Conservation (phyloP, 768 basidiomycete species). For the Amanita pseudoporphyria region DNA sequence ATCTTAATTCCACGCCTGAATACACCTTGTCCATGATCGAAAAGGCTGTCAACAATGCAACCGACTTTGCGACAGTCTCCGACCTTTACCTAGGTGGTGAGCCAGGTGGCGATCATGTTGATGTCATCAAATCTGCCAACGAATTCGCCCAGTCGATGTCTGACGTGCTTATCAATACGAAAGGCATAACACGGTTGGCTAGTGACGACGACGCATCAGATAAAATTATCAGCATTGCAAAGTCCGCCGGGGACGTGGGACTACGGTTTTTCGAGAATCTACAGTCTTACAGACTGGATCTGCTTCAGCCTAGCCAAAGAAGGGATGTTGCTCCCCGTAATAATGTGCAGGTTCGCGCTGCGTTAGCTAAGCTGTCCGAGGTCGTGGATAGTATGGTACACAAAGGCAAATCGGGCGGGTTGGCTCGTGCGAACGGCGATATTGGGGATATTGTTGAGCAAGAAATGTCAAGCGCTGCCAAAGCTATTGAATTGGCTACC, state of each 20-base stretch:
- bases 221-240: constrained; percentile 79
- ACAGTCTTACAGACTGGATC: constrained; percentile 89
- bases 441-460: constrained; percentile 94
- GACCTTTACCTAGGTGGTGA: constrained; percentile 85
- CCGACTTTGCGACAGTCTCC: constrained; percentile 92
- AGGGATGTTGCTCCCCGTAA: constrained; percentile 86
- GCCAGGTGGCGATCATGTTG: constrained; percentile 87
- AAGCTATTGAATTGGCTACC: constrained; percentile 90
- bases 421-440: constrained; percentile 80
- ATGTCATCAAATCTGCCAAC: constrained; percentile 96
- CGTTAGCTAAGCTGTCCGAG: constrained; percentile 80
- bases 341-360: constrained; percentile 75
- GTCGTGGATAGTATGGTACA: constrained; percentile 80
- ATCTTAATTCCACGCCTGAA: constrained; percentile 95
- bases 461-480: constrained; percentile 91
- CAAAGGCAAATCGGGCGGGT: constrained; percentile 63
- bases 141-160: constrained; percentile 90
- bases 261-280: constrained; percentile 91
- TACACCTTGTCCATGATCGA: constrained; percentile 98
- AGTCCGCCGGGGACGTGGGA: constrained; percentile 78
- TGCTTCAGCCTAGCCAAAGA: constrained; percentile 62
- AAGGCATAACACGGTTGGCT: constrained; percentile 90
- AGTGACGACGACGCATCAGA: constrained; percentile 89
- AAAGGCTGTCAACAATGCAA: constrained; percentile 89
- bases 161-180: constrained; percentile 88